Conservation (phyloP, 108 stramenopile species). For the Pseudonitzschia pungens region DNA sequence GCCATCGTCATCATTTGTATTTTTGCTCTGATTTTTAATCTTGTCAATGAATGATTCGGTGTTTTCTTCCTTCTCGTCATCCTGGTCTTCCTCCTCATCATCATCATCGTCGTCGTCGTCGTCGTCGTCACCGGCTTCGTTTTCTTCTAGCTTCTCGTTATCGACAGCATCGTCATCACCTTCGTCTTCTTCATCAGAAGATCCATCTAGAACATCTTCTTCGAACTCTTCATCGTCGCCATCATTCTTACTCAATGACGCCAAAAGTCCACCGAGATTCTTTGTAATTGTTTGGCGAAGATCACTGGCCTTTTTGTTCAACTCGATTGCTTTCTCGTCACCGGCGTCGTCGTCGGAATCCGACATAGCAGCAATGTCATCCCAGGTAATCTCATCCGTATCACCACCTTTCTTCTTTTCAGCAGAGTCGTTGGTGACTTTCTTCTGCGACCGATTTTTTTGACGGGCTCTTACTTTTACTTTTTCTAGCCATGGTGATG, state of each 20-base stretch:
- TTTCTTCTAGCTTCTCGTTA: constrained; percentile 31
- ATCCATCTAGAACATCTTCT: constrained; percentile 39
- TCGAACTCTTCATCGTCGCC: constrained; percentile 40
- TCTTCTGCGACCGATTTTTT: constrained; percentile 19
- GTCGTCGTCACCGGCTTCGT: constrained; percentile 31
- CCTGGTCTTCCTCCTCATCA: constrained; percentile 14
- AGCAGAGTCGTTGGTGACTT: background rate
- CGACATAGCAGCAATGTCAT: constrained; percentile 52
- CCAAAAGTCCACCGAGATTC: constrained; percentile 44
- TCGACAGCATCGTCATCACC: constrained; percentile 42
- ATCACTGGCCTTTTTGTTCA: constrained; percentile 57
- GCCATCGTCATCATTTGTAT: constrained; percentile 12
- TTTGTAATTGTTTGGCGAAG: constrained; percentile 50
- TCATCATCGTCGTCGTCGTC: constrained; percentile 34
- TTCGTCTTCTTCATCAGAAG: constrained; percentile 45
- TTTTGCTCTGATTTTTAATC: constrained; percentile 34
- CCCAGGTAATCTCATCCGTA: constrained; percentile 22
- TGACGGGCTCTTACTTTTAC: constrained; percentile 15
- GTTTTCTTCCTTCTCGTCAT: constrained; percentile 21
- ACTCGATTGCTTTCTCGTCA: constrained; percentile 44
- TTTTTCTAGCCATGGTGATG: constrained; percentile 31
- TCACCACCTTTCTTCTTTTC: constrained; percentile 33
- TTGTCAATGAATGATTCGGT: constrained; percentile 21
- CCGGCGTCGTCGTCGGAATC: constrained; percentile 45
- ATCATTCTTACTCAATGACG: constrained; percentile 18